phyloP scores from a whole-genome alignment of 352 stramenopile species.

The Globisporangium yorkense region DNA sequence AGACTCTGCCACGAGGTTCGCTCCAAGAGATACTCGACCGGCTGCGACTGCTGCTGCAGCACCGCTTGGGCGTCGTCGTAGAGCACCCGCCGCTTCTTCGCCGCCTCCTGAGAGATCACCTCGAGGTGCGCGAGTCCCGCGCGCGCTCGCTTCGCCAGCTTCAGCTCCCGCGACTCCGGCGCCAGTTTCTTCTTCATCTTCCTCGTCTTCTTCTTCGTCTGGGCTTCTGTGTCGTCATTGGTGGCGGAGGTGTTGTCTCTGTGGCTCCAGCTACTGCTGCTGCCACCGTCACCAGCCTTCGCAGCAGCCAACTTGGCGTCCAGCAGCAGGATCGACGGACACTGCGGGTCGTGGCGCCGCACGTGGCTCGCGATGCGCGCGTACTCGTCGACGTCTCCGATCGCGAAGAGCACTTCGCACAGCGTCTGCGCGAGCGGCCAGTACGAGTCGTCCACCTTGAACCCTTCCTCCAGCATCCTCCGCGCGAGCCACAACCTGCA shows the following conservation, averaged over 20 bases:
- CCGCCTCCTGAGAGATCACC: slow-evolving; percentile 3
- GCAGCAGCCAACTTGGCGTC: slow-evolving; percentile 7
- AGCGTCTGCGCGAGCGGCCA: slow-evolving; percentile 56
- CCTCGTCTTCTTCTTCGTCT: too few relatives aligned
- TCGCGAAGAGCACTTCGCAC: slow-evolving; percentile 47
- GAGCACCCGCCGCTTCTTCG: slow-evolving; percentile 30
- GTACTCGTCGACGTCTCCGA: slow-evolving; percentile 50
- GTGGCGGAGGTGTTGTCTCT: not conserved
- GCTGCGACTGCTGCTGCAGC: slow-evolving; percentile 11
- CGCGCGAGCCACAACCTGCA: slow-evolving; percentile 55
- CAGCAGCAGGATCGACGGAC: slow-evolving; percentile 26
- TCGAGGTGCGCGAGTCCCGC: slow-evolving; percentile 6
- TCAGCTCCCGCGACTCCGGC: slow-evolving; percentile 1
- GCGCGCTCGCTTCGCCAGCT: slow-evolving; percentile 13
- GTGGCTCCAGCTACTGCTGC: not conserved
- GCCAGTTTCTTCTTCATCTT: not conserved
- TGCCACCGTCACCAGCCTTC: not conserved
- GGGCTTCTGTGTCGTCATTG: too few relatives aligned
- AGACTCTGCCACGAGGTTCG: slow-evolving; percentile 42
- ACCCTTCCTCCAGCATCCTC: slow-evolving; percentile 47
- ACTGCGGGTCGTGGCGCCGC: slow-evolving; percentile 34
- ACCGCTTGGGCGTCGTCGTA: slow-evolving; percentile 14
- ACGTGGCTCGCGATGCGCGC: slow-evolving; percentile 39
- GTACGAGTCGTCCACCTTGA: slow-evolving; percentile 50
- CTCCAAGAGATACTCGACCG: slow-evolving; percentile 35